Percentiles rank a stretch among this genome's conserved stretches.
Evolutionary conservation across 345 rosid genomes (phyloP).

Genomic region (Corymbia maculata): DNA sequence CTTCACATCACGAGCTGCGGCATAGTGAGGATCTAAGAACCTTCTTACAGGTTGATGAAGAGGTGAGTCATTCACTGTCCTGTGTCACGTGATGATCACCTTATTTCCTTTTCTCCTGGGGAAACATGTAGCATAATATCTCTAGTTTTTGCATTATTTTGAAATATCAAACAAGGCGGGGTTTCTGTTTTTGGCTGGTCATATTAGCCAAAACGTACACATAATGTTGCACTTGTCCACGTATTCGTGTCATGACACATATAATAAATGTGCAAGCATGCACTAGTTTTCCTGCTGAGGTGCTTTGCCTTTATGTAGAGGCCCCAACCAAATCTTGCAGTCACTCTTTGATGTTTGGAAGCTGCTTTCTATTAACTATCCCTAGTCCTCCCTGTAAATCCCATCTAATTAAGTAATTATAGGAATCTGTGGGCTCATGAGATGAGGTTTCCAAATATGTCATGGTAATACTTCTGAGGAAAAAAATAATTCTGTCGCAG

Average conservation of each 20-base stretch:
- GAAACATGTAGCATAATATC: neutral
- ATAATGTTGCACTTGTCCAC: neutral
- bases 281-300: neutral
- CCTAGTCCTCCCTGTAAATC: neutral
- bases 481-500: neutral
- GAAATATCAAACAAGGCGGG: neutral
- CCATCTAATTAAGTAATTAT: neutral
- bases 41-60: conserved; percentile 96
- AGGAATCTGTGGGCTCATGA: neutral
- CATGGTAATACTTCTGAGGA: neutral
- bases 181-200: neutral
- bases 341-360: neutral
- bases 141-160: neutral
- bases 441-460: neutral
- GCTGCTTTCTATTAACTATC: neutral
- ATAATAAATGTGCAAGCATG: neutral
- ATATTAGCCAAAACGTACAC: neutral
- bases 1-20: conserved; percentile 77
- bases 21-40: conserved; percentile 93
- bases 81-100: neutral
- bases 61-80: conserved; percentile 32
- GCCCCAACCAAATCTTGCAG: neutral
- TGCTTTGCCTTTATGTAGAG: neutral
- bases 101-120: neutral
- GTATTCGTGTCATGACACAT: neutral